These are phyloP conservation scores for Cephalotrichum gorgonifer DNA, from an alignment of 2,329 filamentous ascomycete species.

Conservation along the genomic window DNA sequence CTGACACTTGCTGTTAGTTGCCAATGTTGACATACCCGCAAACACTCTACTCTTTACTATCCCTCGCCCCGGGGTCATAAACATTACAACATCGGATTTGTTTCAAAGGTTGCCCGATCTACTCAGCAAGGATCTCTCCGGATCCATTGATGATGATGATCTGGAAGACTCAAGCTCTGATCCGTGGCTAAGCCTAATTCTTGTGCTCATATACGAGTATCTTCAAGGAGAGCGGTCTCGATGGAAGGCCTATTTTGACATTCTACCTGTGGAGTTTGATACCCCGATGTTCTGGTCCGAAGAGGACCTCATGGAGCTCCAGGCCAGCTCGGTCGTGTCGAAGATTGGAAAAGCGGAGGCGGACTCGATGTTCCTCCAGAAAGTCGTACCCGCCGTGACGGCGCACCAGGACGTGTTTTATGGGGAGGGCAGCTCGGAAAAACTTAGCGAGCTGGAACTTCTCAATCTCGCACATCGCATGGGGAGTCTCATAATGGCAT, in stretches of 20 bases:
- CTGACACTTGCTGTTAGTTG: constrained; percentile 41
- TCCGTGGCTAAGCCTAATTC: constrained; percentile 52
- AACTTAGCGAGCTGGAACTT: constrained; percentile 32
- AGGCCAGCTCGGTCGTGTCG: constrained; percentile 63
- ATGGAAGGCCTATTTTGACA: constrained; percentile 70
- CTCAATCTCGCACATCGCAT: constrained; percentile 59
- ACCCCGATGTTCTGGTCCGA: constrained; percentile 85
- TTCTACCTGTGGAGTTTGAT: constrained; percentile 64
- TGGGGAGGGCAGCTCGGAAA: constrained; percentile 18
- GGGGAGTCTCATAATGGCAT: constrained; percentile 85
- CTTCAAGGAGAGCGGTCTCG: constrained; percentile 46
- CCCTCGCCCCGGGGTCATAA: constrained; percentile 61
- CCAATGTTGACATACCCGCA: constrained; percentile 55
- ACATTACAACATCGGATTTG: constrained; percentile 60
- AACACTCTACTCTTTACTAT: constrained; percentile 76
- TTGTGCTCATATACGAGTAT: constrained; percentile 72
- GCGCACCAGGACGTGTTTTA: constrained; percentile 35
- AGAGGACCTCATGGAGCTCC: constrained; percentile 59
- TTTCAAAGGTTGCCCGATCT: constrained; percentile 44
- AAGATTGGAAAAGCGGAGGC: constrained; percentile 70
- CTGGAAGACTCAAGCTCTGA: constrained; percentile 23
- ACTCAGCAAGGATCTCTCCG: constrained; percentile 28
- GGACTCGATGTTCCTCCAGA: constrained; percentile 54
- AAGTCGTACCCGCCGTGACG: constrained; percentile 41
- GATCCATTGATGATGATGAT: constrained; percentile 20